Percentiles rank a stretch among this genome's conserved stretches.
Conservation (phyloP, 2,329 filamentous ascomycete genomes). For the Fusarium siculi region DNA sequence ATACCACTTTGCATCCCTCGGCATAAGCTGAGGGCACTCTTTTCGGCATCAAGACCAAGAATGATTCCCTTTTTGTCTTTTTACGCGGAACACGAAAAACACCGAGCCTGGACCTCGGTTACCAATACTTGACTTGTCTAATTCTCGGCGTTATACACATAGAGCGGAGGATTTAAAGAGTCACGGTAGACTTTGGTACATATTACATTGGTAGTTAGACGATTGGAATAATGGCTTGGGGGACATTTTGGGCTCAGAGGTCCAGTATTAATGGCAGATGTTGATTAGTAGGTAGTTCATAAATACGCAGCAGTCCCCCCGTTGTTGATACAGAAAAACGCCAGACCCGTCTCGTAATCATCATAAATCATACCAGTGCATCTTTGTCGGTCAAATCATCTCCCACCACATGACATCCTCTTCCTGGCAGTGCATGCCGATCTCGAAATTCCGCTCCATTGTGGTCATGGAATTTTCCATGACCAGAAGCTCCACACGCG, state of each 20-base stretch:
- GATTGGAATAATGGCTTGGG: background rate
- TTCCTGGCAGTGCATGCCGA: slow-evolving; percentile 31
- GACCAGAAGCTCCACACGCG: slow-evolving; percentile 36
- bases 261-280: slow-evolving; percentile 23
- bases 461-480: slow-evolving; percentile 31
- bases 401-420: slow-evolving; percentile 41
- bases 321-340: slow-evolving; percentile 3
- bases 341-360: background rate
- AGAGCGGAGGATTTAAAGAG: slow-evolving; percentile 28
- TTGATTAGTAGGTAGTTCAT: slow-evolving; percentile 7
- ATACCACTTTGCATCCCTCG: slow-evolving; percentile 32
- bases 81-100: slow-evolving; percentile 21
- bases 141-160: slow-evolving; percentile 36
- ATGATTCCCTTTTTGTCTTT: slow-evolving; percentile 14
- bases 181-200: slow-evolving; percentile 16
- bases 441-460: slow-evolving; percentile 39
- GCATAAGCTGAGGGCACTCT: slow-evolving; percentile 15
- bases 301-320: slow-evolving; percentile 5
- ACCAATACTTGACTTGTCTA: slow-evolving; percentile 1
- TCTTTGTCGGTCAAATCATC: slow-evolving; percentile 8
- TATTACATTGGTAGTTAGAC: slow-evolving; percentile 5
- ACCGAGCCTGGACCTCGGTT: background rate
- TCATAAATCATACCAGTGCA: slow-evolving; percentile 1
- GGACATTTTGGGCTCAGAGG: background rate
- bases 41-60: slow-evolving; percentile 26